These are phyloP conservation scores for Pogostemon cablin DNA, from an alignment of 257 asterid species.

Conservation along the genomic window DNA sequence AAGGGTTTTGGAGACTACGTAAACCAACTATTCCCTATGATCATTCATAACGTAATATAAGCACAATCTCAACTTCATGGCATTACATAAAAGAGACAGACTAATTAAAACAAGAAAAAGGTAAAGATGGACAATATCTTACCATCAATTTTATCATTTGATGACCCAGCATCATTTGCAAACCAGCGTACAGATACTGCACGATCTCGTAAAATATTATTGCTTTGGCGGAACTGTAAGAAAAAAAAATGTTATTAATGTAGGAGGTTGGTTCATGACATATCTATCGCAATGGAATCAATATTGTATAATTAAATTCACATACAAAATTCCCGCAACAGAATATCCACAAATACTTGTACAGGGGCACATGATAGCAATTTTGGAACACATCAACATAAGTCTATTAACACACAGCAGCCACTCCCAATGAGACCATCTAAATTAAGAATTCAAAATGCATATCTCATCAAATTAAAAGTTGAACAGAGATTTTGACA, in stretches of 20 bases:
- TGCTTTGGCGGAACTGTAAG: conserved; percentile 63
- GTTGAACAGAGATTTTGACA: not conserved
- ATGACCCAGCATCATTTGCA: conserved; percentile 51
- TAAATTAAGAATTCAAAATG: conserved; percentile 9
- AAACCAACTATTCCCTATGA: conserved; percentile 6
- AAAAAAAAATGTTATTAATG: not conserved
- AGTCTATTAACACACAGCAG: conserved; percentile 4
- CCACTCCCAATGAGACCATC: not conserved
- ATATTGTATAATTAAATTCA: no score
- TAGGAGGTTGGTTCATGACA: not conserved
- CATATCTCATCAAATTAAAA: conserved; percentile 6
- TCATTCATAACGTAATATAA: not conserved
- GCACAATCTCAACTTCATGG: not conserved
- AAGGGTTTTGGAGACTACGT: conserved; percentile 8
- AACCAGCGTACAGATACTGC: conserved; percentile 51
- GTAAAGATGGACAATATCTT: conserved; percentile 30
- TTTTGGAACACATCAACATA: conserved; percentile 7
- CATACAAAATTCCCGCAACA: not conserved
- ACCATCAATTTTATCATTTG: conserved; percentile 60
- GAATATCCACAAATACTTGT: not conserved
- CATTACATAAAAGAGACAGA: conserved; percentile 11
- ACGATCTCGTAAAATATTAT: conserved; percentile 54
- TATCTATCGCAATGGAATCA: not conserved
- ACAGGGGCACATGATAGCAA: not conserved
- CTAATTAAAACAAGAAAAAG: conserved; percentile 9